These are phyloP conservation scores for Tricholomella constricta DNA, from an alignment of 768 basidiomycete genomes.

Conservation along the genomic window DNA sequence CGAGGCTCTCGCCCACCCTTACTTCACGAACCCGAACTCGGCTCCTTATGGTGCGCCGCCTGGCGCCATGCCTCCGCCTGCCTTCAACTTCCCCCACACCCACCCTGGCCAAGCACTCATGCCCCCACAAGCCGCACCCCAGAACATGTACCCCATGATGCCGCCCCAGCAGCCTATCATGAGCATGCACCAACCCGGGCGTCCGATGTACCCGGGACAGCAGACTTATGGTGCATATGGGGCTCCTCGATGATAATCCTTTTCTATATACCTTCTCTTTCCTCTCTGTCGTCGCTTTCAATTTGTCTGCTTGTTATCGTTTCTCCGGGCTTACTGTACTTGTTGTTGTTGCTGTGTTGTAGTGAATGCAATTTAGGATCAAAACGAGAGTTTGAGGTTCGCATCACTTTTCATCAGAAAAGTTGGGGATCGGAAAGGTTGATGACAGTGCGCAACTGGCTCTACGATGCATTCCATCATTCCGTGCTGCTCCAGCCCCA, in stretches of 20 bases:
- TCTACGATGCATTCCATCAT: no score
- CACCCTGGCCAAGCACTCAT: conserved; percentile 51
- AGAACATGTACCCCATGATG: conserved; percentile 26
- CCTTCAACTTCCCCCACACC: conserved; percentile 69
- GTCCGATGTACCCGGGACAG: conserved; percentile 14
- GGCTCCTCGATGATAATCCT: conserved; percentile 10
- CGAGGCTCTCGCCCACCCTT: conserved; percentile 90
- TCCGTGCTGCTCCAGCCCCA: no score
- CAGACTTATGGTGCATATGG: conserved; percentile 15
- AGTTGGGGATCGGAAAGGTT: no score
- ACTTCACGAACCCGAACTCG: conserved; percentile 68
- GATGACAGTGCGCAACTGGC: no score
- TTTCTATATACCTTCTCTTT: no score
- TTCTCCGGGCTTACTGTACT: no score
- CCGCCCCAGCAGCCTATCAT: conserved; percentile 30
- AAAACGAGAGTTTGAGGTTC: no score
- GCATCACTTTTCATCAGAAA: no score
- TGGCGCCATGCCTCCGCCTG: conserved; percentile 66
- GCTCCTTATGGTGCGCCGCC: conserved; percentile 45
- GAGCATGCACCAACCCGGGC: conserved; percentile 12
- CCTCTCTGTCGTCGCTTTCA: neutral
- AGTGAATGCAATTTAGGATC: no score
- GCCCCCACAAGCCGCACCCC: conserved; percentile 35
- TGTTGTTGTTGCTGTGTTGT: no score
- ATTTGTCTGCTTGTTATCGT: neutral